A percentile compares a stretch with the other conserved stretches of the same genome.
Conservation (phyloP, 495 filamentous ascomycete genomes). For the Sporormia fimetaria region DNA sequence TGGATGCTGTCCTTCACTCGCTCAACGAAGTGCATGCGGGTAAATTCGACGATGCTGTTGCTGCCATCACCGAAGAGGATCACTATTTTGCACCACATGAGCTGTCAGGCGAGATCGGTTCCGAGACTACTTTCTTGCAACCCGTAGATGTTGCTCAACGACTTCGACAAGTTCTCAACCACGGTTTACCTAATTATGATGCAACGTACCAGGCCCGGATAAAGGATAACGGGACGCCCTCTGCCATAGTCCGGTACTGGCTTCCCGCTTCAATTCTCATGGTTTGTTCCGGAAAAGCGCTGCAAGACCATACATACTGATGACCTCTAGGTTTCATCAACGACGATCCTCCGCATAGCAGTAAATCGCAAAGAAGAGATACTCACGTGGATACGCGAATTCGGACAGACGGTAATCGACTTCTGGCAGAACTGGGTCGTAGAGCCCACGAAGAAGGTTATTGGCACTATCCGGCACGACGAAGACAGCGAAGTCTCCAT, state of each 20-base stretch:
- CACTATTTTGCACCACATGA: constrained; percentile 36
- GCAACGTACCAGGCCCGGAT: constrained; percentile 39
- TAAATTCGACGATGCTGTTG: constrained; percentile 68
- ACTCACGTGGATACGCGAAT: constrained; percentile 58
- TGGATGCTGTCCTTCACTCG: constrained; percentile 64
- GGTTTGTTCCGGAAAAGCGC: background rate
- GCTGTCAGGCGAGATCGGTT: constrained; percentile 31
- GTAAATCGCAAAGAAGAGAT: constrained; percentile 61
- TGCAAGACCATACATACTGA: background rate
- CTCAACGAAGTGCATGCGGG: constrained; percentile 42
- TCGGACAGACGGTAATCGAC: constrained; percentile 66
- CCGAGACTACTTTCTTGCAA: constrained; percentile 27
- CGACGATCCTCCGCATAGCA: constrained; percentile 66
- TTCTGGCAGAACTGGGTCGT: constrained; percentile 96
- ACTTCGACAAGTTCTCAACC: constrained; percentile 51
- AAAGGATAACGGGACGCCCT: constrained; percentile 58
- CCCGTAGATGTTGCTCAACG: constrained; percentile 53
- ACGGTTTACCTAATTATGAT: constrained; percentile 49
- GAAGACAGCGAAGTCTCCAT: constrained; percentile 83
- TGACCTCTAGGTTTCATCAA: constrained; percentile 50
- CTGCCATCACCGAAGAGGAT: constrained; percentile 51
- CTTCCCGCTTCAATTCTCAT: constrained; percentile 51
- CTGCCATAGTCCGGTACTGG: constrained; percentile 76
- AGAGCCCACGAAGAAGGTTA: constrained; percentile 65
- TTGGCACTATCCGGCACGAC: constrained; percentile 87